Conservation (phyloP, 2,329 filamentous ascomycete genomes). For the Nemania sp. region DNA sequence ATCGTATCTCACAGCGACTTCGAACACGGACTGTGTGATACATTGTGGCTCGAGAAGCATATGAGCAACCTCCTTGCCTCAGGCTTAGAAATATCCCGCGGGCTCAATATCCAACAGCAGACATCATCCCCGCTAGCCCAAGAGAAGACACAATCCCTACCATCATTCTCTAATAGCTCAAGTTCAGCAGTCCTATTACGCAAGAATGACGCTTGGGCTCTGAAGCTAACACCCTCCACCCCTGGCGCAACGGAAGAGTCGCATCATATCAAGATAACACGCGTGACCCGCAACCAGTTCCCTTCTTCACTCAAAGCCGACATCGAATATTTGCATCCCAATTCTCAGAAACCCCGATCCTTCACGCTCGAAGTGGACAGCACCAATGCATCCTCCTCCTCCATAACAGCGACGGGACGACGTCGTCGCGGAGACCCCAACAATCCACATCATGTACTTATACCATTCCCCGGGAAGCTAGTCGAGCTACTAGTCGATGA, state of each 20-base stretch:
- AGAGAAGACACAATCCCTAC: neutral
- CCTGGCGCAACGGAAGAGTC: conserved; percentile 3
- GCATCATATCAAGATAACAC: conserved; percentile 21
- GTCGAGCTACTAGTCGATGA: conserved; percentile 22
- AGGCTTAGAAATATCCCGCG: conserved; percentile 6
- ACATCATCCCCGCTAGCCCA: neutral
- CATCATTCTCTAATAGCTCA: neutral
- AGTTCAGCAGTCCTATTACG: conserved; percentile 14
- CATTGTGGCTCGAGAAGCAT: conserved; percentile 19
- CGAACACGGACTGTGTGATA: conserved; percentile 14
- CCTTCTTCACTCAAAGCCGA: conserved; percentile 21
- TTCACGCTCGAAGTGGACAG: conserved; percentile 16
- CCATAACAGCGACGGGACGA: conserved; percentile 20
- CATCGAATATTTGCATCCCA: conserved; percentile 19
- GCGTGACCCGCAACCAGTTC: conserved; percentile 21
- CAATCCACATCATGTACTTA: conserved; percentile 19
- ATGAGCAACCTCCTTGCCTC: conserved; percentile 11
- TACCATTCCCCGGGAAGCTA: conserved; percentile 23
- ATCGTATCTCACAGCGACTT: conserved; percentile 19
- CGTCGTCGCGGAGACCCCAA: conserved; percentile 20
- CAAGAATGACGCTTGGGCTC: conserved; percentile 23
- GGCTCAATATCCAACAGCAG: neutral
- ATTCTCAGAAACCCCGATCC: neutral
- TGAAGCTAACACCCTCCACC: conserved; percentile 8
- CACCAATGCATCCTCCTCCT: conserved; percentile 15